Conservation (phyloP, 2,329 filamentous ascomycete species). For the Huntiella moniliformis region DNA sequence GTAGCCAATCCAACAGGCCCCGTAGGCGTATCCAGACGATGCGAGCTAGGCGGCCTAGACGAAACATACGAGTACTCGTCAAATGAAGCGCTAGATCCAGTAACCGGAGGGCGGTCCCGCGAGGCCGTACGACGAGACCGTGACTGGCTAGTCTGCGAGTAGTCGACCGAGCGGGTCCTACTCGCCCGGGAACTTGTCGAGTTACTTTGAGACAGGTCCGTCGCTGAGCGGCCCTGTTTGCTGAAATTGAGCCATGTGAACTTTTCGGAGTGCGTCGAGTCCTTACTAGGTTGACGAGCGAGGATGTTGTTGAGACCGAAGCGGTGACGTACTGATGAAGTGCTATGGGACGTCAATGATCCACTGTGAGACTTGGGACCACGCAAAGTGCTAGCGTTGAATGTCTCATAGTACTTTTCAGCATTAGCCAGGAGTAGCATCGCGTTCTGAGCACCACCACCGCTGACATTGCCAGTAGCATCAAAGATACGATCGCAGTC, state of each 20-base stretch:
- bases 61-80: slow-evolving; percentile 26
- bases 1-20: slow-evolving; percentile 28
- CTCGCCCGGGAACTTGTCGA: slow-evolving; percentile 17
- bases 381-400: slow-evolving; percentile 27
- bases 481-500: slow-evolving; percentile 83
- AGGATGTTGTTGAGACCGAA: slow-evolving; percentile 64
- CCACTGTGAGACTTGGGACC: slow-evolving; percentile 47
- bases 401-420: slow-evolving; percentile 33
- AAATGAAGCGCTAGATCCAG: slow-evolving; percentile 31
- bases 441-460: slow-evolving; percentile 11
- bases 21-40: slow-evolving; percentile 29
- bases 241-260: slow-evolving; percentile 79
- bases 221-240: slow-evolving; percentile 28
- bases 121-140: slow-evolving; percentile 31
- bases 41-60: slow-evolving; percentile 35
- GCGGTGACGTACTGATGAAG: slow-evolving; percentile 66
- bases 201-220: slow-evolving; percentile 11
- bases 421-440: slow-evolving; percentile 16
- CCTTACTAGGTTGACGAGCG: slow-evolving; percentile 54
- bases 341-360: slow-evolving; percentile 59
- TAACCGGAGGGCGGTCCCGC: slow-evolving; percentile 40
- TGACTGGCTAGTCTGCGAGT: slow-evolving; percentile 18
- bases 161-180: slow-evolving; percentile 63
- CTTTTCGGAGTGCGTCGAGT: slow-evolving; percentile 11
- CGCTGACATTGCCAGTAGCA: slow-evolving; percentile 21